Base-by-base conservation (phyloP, 2,329 filamentous ascomycete species). In the Podosphaera xanthii region DNA sequence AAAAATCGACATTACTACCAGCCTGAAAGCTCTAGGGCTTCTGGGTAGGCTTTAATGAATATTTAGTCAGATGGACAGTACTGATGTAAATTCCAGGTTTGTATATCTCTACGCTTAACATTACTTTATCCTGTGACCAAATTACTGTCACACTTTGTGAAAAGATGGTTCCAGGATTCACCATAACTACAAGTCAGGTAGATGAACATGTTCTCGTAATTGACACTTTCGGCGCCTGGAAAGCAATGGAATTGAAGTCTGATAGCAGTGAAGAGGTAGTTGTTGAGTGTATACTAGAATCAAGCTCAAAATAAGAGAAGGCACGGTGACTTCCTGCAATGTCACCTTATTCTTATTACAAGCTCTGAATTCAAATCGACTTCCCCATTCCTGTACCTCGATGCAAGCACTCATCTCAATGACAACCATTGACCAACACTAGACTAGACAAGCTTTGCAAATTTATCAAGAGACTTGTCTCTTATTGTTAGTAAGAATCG, bases 201-300 rank as follows among this genome's bases (percentile, higher is more conserved):
- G 72, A 80, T 60, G 65, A 70, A 0, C 74, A 76, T 60, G 78
- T 97, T 6, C 70, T 97, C 38, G 82, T 87, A 64, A 78, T 97
- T 59, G 87, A 97, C 72, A 70, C 87, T 10, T 77, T 81, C 64
- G 75, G 72, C 36, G 91, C 91, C 0, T 97, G 89, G 89, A 77
- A 78, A 53, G 80, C 86, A 65, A 77, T 89, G 73, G 78, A 76
- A 0, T 74, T 92, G 59, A 72, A 81, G 60, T 77, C 79, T 44
- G 81, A 84, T 6, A 94, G 86, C 83, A 84, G 81, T 63, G 94
- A 95, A 68, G 86, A 94, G 69, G 77, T 89, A 44, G 75, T 79
- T 61, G 72, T 94, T 49, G 82, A 64, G 60, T 40, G 36, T 40
- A 40, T 40, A 40, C 5, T 40, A 6, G 36, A 40, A 10, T 40